Evolutionary conservation across 129 eudicot genomes (phyloP), one percentile per base, ranked within the genome.

Genomic region (Tagetes erecta): DNA sequence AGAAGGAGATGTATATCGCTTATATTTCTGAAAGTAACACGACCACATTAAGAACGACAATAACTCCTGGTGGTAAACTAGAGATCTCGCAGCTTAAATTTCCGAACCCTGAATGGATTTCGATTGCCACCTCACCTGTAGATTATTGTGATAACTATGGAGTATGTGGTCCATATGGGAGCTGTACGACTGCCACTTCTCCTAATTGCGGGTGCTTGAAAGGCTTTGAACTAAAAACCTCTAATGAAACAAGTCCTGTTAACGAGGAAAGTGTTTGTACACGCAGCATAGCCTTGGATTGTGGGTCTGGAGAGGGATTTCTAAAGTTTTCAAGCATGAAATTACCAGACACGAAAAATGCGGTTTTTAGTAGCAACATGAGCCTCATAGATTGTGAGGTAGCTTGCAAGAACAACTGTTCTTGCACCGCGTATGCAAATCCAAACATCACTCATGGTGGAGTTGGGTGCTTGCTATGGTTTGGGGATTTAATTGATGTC

Each of bases 381-480:
- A 44, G 59, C 52, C 33, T 70, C 5, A 51, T 30, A 31, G 79
- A 82, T 35, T 70, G 80, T 77, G 79, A 75, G 60, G 10, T 11
- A 0, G 76, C 81, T 55, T 77, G 81, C 81, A 77, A 68, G 62
- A 77, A 58, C 11, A 68, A 67, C 27, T 67, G 76, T 13, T 46
- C 77, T 0, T 82, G 86, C 74, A 65, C 71, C 10, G 86, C 82
- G 11, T 82, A 78, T 30, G 67, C 82, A 11, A 41, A 56, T 50
- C 80, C 80, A 14, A 71, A 79, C 71, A 76, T 76, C 39, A 67
- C 75, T 30, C 35, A 49, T 13, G 67, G 73, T 31, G 84, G 86
- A 20, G 68, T 70, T 35, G 91, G 96, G 6, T 89, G 96, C 80
- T 56, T 86, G 78, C 47, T 68, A 44, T 89, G 80, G 80, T 76